A percentile compares a stretch with the other conserved stretches of the same genome.
phyloP scores from a whole-genome alignment of 148 eudicot genomes.

The Rhododendron griersonianum region DNA sequence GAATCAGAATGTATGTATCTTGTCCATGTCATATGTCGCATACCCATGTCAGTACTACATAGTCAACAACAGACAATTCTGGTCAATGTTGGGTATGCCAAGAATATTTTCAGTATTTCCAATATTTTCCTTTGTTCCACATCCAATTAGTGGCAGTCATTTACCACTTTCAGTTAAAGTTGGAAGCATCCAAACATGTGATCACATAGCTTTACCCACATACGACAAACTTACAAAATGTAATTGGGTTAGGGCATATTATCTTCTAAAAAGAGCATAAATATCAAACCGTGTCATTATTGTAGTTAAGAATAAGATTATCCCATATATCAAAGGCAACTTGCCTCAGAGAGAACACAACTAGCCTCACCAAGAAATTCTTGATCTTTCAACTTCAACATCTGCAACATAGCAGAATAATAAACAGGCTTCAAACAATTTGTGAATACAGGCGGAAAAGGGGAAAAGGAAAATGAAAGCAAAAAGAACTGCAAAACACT shows the following conservation, averaged over 20 bases:
- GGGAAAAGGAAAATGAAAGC: not conserved
- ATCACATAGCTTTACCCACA: not conserved
- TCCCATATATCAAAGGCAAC: constrained; percentile 6
- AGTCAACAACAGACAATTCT: not conserved
- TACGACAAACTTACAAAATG: not conserved
- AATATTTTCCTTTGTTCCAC: not conserved
- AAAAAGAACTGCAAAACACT: not conserved
- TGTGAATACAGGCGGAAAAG: not conserved
- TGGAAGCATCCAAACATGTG: not conserved
- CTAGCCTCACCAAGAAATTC: constrained; percentile 86
- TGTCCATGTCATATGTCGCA: not conserved
- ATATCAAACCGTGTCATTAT: not conserved
- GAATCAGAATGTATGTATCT: not conserved
- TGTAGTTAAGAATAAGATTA: not conserved
- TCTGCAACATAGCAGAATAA: constrained; percentile 32
- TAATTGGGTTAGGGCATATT: not conserved
- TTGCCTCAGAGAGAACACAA: constrained; percentile 81
- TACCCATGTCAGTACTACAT: not conserved
- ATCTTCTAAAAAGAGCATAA: not conserved
- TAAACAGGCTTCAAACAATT: not conserved
- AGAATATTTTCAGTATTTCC: not conserved
- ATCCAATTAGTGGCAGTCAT: not conserved
- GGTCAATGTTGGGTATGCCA: not conserved
- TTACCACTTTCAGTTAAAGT: not conserved
- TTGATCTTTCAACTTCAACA: constrained; percentile 65